These are phyloP conservation scores for Psilocybe sp. DNA, from an alignment of 768 basidiomycete species.

Conservation along the genomic window DNA sequence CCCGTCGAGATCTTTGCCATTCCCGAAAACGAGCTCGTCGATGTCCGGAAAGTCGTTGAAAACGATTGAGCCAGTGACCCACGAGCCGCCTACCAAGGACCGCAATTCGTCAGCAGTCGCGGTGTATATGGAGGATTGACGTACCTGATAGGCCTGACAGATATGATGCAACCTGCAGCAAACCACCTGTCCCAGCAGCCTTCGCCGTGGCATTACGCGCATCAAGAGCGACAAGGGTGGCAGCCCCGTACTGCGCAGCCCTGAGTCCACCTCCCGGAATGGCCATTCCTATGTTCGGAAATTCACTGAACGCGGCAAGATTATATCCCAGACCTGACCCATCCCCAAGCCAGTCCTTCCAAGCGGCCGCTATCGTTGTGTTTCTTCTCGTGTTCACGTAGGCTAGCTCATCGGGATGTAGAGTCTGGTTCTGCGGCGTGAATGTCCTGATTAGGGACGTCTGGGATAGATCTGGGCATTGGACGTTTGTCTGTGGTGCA, in stretches of 20 bases:
- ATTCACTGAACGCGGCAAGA: slow-evolving; percentile 37
- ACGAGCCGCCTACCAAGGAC: slow-evolving; percentile 52
- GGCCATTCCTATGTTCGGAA: slow-evolving; percentile 60
- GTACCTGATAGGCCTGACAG: slow-evolving; percentile 63
- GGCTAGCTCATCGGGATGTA: slow-evolving; percentile 45
- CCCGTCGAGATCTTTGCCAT: slow-evolving; percentile 40
- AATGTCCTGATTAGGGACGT: slow-evolving; percentile 49
- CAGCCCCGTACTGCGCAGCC: slow-evolving; percentile 65
- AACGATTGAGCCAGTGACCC: slow-evolving; percentile 61
- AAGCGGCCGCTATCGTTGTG: slow-evolving; percentile 42
- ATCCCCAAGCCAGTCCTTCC: slow-evolving; percentile 60
- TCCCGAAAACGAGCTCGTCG: slow-evolving; percentile 58
- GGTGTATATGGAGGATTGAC: slow-evolving; percentile 6
- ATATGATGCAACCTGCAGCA: slow-evolving; percentile 72
- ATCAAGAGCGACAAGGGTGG: slow-evolving; percentile 56
- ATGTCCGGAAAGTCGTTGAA: slow-evolving; percentile 64
- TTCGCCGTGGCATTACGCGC: slow-evolving; percentile 58
- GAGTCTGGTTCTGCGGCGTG: slow-evolving; percentile 45
- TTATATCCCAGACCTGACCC: slow-evolving; percentile 52
- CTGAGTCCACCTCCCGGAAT: slow-evolving; percentile 71
- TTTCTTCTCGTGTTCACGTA: slow-evolving; percentile 46
- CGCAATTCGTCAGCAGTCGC: background rate
- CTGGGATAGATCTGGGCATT: slow-evolving; percentile 50
- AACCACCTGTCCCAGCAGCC: slow-evolving; percentile 58
- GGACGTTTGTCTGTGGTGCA: slow-evolving; percentile 44